Base-by-base conservation (phyloP, 108 stramenopile genomes). In the Epipyxis sp. region DNA sequence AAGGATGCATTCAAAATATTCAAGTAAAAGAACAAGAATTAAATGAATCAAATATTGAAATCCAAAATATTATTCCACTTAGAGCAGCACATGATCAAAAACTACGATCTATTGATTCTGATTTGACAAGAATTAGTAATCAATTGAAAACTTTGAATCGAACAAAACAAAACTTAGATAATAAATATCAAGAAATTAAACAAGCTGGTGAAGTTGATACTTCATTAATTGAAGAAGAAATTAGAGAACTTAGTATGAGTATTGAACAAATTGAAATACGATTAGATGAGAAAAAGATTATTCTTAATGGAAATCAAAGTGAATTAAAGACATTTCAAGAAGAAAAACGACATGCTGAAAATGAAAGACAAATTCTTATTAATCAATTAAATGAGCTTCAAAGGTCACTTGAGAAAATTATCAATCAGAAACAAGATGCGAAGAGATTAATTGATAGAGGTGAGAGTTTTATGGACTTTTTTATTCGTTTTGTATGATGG, bases 311-410 rank as follows among this genome's bases (percentile, higher is more conserved):
- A 6, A 50, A 20, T 20, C 6, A 50, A 20, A 6, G 20, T 13
- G 46, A 50, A 50, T 13, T 50, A 20, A 20, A 50, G 20, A 20
- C 6, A 20, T 13, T 13, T 13, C 20, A 13, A 50, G 34, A 29
- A 35, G 61, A 65, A 37, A 65, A 65, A 65, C 61, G 61, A 32
- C 61, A 32, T 6, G 61, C 25, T 29, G 61, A 65, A 25, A 32
- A 3, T 32, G 27, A 35, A 29, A 3, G 35, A 6, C 10, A 25
- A 13, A 16, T 10, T 13, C 34, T 65, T 37, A 32, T 35, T 65
- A 32, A 65, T 65, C 61, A 50, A 20, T 6, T 20, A 20, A 50
- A n/a, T n/a, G n/a, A n/a, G n/a, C n/a, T n/a, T n/a, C n/a, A n/a
- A n/a, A n/a, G n/a, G n/a, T n/a, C n/a, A n/a, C n/a, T n/a, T n/a